Percentiles rank a stretch among this genome's conserved stretches.
These are phyloP conservation scores for Meyerozyma sp. DNA, from an alignment of 1,139 yeast species.

Conservation along the genomic window DNA sequence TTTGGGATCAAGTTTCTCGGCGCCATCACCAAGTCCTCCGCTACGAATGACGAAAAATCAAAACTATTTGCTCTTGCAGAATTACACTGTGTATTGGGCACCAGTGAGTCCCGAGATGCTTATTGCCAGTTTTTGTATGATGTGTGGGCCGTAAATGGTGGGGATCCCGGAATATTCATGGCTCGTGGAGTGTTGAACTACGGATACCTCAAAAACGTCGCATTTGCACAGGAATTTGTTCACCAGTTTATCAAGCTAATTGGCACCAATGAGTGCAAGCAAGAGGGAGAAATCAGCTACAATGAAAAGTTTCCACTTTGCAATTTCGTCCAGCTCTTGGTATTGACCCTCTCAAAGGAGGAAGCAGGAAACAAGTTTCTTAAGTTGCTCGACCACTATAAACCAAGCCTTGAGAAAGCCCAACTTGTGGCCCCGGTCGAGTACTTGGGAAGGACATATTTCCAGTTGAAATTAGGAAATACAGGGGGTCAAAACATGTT, in stretches of 20 bases:
- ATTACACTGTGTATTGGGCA: conserved; percentile 64
- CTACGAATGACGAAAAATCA: conserved; percentile 19
- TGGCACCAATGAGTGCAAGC: conserved; percentile 9
- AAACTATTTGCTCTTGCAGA: conserved; percentile 41
- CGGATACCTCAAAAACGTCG: conserved; percentile 56
- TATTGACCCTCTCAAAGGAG: conserved; percentile 55
- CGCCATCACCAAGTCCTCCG: conserved; percentile 17
- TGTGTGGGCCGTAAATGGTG: conserved; percentile 42
- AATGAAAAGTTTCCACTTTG: conserved; percentile 34
- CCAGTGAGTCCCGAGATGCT: conserved; percentile 48
- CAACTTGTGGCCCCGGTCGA: conserved; percentile 40
- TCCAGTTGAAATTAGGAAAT: conserved; percentile 42
- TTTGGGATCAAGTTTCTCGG: conserved; percentile 62
- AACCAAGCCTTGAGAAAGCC: conserved; percentile 22
- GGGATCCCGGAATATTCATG: conserved; percentile 47
- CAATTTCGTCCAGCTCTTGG: conserved; percentile 66
- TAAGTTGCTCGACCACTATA: conserved; percentile 44
- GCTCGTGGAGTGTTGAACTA: conserved; percentile 69
- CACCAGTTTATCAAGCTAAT: conserved; percentile 31
- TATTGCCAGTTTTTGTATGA: conserved; percentile 52
- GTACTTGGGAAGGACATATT: conserved; percentile 42
- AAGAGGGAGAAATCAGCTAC: conserved; percentile 11
- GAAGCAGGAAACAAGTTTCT: conserved; percentile 49
- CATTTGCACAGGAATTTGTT: conserved; percentile 47
- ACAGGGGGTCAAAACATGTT: conserved; percentile 60